phyloP scores from a whole-genome alignment of 352 stramenopile species.

The Aphanomyces stellatus region DNA sequence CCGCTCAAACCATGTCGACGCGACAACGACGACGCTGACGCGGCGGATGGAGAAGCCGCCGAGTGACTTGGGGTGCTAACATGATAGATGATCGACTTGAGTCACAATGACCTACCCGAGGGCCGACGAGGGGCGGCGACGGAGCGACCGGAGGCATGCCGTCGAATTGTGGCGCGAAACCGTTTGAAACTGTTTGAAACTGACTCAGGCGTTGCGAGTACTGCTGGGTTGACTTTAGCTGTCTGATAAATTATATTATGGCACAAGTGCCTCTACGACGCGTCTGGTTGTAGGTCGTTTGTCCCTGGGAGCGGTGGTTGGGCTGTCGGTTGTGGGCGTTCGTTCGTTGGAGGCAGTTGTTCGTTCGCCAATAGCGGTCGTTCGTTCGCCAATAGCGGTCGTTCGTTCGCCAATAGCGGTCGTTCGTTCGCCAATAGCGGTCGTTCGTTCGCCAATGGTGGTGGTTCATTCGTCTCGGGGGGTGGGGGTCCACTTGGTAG shows the following conservation, averaged over 20 bases:
- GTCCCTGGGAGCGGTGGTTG: too few species aligned
- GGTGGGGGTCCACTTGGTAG: background rate
- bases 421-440: background rate
- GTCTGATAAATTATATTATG: too few species aligned
- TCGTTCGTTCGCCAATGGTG: background rate
- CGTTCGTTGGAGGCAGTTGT: too few species aligned
- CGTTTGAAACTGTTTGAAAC: background rate
- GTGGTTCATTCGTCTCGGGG: background rate
- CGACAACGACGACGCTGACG: conserved; percentile 34
- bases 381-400: background rate
- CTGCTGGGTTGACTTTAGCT: too few species aligned
- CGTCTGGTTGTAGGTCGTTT: too few species aligned
- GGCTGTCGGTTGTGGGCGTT: too few species aligned
- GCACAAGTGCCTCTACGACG: too few species aligned
- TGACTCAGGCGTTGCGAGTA: background rate
- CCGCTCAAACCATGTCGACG: conserved; percentile 63
- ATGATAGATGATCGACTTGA: background rate
- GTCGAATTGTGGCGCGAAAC: background rate
- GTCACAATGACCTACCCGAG: background rate
- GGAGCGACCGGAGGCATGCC: background rate
- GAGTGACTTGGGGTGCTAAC: background rate
- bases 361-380: too few species aligned
- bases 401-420: background rate
- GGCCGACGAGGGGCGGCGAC: background rate
- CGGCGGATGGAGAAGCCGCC: conserved; percentile 28